Base-by-base conservation (phyloP, 2,329 filamentous ascomycete species). In the Ambrosiella cleistominuta region DNA sequence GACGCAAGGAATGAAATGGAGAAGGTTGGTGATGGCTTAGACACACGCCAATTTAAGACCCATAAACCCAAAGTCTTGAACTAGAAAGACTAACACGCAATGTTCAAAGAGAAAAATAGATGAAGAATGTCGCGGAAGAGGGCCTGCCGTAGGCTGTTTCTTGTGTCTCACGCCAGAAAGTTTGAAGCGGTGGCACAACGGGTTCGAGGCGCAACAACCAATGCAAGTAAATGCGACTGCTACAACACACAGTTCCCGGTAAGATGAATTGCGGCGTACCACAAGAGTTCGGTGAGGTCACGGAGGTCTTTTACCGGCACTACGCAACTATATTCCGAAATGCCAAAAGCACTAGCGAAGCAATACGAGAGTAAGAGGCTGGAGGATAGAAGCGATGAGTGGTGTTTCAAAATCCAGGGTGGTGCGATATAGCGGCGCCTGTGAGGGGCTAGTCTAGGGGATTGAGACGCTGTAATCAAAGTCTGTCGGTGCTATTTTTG, bases 161-260 rank as follows among this genome's bases (percentile, higher is more conserved):
- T 15, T 47, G 11, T 47, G 44, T 47, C 44, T 47, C 5, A 15
- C 44, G n/a, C 11, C n/a, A 47, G 44, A 47, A 47, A 47, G 44
- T 47, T 47, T 13, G 9, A n/a, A 47, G 5, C 19, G n/a, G 44
- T 47, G 19, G 44, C n/a, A 47, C 44, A 47, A 42, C 44, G 7
- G n/a, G 44, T 11, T 47, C 44, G 44, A 47, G 44, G 44, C 44
- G 44, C n/a, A 47, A 47, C 44, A 47, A 47, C 19, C 44, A 47
- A 47, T 47, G 44, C 44, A 47, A 47, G 44, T 47, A 47, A 47
- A 47, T 47, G 44, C n/a, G 44, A 47, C 44, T 47, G 44, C 44
- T 47, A 17, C 44, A 47, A 47, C 44, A 17, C 44, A 47, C 44
- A 47, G n/a, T 8, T 47, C 27, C 27, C 3, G 27, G 27, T 27